Conservation (phyloP, 176 grass and related monocot genomes). For the Avena sativa region DNA sequence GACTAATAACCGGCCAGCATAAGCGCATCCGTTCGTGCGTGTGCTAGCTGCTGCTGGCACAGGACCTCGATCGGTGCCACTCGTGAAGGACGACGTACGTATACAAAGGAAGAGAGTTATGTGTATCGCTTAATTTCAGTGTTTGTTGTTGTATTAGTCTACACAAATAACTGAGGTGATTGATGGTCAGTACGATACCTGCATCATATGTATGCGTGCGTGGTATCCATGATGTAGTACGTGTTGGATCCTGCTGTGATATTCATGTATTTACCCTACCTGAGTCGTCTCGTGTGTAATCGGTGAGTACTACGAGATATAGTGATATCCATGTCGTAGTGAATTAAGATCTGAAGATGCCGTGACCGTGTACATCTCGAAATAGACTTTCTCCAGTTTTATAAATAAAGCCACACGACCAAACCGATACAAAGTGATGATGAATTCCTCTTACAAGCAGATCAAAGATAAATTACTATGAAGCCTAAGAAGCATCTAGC, state of each 20-base stretch:
- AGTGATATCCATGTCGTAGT: background rate
- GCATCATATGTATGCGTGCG: background rate
- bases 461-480: no score
- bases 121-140: conserved; percentile 12
- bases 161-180: background rate
- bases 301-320: background rate
- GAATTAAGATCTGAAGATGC: no score
- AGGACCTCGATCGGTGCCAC: background rate
- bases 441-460: no score
- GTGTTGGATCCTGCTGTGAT: background rate
- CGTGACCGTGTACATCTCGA: no score
- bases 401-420: no score
- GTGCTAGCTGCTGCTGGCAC: background rate
- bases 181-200: background rate
- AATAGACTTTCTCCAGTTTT: no score
- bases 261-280: background rate
- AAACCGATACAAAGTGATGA: no score
- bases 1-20: conserved; percentile 52
- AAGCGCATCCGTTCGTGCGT: background rate
- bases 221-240: background rate
- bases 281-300: background rate
- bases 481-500: no score
- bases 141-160: background rate
- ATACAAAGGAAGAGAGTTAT: background rate
- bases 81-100: background rate